A percentile compares a stretch with the other conserved stretches of the same genome.
Conservation (phyloP, 2,329 filamentous ascomycete species). For the Aspergillus felis region DNA sequence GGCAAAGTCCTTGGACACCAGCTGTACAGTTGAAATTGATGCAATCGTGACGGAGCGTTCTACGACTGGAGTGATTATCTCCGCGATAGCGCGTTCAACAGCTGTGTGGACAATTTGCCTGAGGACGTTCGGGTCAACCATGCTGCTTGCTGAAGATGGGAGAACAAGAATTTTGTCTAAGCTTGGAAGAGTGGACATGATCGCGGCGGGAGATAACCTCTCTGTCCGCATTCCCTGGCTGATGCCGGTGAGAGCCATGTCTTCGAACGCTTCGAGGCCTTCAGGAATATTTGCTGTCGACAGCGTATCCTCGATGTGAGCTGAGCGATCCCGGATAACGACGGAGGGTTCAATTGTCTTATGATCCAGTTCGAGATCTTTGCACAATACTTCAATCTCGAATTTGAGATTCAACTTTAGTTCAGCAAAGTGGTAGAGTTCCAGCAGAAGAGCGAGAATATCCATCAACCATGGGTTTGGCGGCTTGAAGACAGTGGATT, state of each 20-base stretch:
- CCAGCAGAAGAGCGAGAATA: conserved; percentile 83
- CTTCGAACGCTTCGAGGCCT: conserved; percentile 75
- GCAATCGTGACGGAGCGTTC: conserved; percentile 97
- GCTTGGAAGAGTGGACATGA: conserved; percentile 78
- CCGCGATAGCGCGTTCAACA: conserved; percentile 83
- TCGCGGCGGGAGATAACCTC: conserved; percentile 70
- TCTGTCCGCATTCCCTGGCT: conserved; percentile 64
- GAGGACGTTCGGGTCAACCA: conserved; percentile 65
- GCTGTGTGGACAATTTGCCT: conserved; percentile 76
- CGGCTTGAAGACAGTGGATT: conserved; percentile 84
- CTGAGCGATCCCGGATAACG: conserved; percentile 72
- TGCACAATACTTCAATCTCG: conserved; percentile 96
- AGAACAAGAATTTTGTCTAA: conserved; percentile 74
- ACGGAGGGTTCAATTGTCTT: conserved; percentile 85
- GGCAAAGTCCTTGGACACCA: conserved; percentile 94
- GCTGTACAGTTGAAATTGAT: conserved; percentile 90
- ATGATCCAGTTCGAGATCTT: conserved; percentile 85
- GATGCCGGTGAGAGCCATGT: conserved; percentile 71
- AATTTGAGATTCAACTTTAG: conserved; percentile 97
- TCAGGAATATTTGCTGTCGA: conserved; percentile 59
- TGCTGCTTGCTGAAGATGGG: conserved; percentile 71
- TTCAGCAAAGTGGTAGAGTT: conserved; percentile 89
- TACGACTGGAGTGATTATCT: conserved; percentile 96
- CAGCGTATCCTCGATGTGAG: conserved; percentile 58
- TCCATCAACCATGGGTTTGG: conserved; percentile 99